Evolutionary conservation across 331 rosid species (phyloP).

Genomic region (Ulmus americana): DNA sequence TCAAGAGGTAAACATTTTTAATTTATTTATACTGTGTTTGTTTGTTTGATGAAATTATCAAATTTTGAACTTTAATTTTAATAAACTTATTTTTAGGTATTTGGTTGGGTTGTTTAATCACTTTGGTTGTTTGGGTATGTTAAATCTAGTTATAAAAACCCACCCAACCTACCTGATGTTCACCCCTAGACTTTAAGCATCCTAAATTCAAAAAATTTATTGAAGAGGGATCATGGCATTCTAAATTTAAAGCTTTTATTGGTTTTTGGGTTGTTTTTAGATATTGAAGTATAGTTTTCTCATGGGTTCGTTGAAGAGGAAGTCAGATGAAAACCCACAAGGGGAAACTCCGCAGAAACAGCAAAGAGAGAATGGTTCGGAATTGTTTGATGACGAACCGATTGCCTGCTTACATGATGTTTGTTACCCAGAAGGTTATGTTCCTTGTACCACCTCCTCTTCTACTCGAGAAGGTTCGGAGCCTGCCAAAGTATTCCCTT

Average conservation of each 20-base stretch:
- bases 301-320: background rate
- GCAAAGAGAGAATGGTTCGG: background rate
- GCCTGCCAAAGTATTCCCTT: constrained; percentile 72
- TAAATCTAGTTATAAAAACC: no score
- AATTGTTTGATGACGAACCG: background rate
- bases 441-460: constrained; percentile 11
- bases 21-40: no score
- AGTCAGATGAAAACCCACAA: background rate
- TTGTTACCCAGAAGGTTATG: constrained; percentile 66
- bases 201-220: no score
- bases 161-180: no score
- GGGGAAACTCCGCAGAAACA: constrained; percentile 2
- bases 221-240: no score
- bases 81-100: no score
- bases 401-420: constrained; percentile 64
- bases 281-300: background rate
- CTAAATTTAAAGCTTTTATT: background rate
- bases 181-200: no score
- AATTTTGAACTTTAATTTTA: no score
- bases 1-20: no score
- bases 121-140: no score
- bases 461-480: constrained; percentile 20
- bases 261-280: background rate
- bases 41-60: no score
- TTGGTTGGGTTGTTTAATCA: no score